Evolutionary conservation across 129 eudicot species (phyloP), one percentile per base, ranked within the genome.

Genomic region (Ambrosia artemisiifolia): DNA sequence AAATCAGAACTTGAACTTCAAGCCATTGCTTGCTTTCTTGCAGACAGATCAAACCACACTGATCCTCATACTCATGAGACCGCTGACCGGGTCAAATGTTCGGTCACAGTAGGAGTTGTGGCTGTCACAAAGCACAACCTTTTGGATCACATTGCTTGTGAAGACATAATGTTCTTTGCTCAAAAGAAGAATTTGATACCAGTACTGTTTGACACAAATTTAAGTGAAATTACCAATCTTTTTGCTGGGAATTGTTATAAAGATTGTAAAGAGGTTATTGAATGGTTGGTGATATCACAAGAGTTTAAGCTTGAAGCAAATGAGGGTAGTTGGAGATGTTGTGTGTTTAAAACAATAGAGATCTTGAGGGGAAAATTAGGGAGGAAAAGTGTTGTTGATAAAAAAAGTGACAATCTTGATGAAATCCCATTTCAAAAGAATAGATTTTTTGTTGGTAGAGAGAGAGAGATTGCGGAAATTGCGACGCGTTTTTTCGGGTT

Each of bases 121-220:
- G 87, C 86, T 48, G 78, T 88, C 17, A 85, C 92, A 17, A 74
- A 67, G 24, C 35, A 76, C 55, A 82, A 88, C 74, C 80, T 86
- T 51, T 49, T 73, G 63, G 88, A 81, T 62, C 85, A 82, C 75
- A 74, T 84, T 40, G 86, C 81, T 71, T 38, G 85, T 82, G 97
- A 91, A 63, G 97, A 91, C 75, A 84, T 88, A 28, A 64, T 90
- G 78, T 91, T 91, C 82, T 88, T 91, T 55, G 87, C 90, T 18
- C 97, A 88, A 56, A 91, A 91, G 70, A 91, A 88, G 90, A 91
- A 91, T 78, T 47, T 91, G 64, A 84, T 91, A 36, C 97, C 97
- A 36, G 24, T 91, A 75, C 86, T 91, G 74, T 88, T 91, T 36
- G 85, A 86, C 71, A 78, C 80, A 2, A 85, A 84, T 40, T 18